Conservation (phyloP, 176 grass and related monocot species). For the Juncus inflexus region DNA sequence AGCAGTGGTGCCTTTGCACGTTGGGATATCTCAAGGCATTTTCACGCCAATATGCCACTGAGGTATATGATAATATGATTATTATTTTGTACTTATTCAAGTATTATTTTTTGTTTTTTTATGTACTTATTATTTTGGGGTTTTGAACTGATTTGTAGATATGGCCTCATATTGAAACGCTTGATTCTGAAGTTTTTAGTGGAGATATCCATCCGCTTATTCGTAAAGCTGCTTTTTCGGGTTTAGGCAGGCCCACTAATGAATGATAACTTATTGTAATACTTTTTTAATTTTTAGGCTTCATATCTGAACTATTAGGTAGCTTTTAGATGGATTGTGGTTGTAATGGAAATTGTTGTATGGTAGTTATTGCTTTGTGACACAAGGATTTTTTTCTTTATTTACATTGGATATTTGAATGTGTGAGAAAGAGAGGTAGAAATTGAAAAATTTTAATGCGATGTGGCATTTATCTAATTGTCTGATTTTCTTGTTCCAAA, state of each 20-base stretch:
- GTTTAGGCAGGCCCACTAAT: conserved; percentile 57
- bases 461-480: too few relatives aligned
- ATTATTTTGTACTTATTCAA: neutral
- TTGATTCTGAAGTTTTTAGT: conserved; percentile 65
- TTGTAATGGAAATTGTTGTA: neutral
- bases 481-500: too few relatives aligned
- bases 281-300: neutral
- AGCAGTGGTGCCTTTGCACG: conserved; percentile 94
- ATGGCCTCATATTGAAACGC: conserved; percentile 69
- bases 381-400: too few relatives aligned
- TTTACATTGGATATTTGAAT: too few relatives aligned
- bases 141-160: conserved; percentile 41
- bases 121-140: conserved; percentile 12
- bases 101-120: neutral
- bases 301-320: conserved; percentile 1
- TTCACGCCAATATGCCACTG: conserved; percentile 89
- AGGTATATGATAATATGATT: conserved; percentile 46
- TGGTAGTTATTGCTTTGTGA: neutral
- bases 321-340: neutral
- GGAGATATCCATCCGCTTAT: conserved; percentile 62
- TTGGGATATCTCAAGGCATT: conserved; percentile 93
- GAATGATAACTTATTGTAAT: conserved; percentile 33
- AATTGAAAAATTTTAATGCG: too few relatives aligned
- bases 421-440: too few relatives aligned
- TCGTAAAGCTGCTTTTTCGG: conserved; percentile 63